Evolutionary conservation across 2,329 filamentous ascomycete species (phyloP).

Genomic region (Colletotrichum echinochloae): DNA sequence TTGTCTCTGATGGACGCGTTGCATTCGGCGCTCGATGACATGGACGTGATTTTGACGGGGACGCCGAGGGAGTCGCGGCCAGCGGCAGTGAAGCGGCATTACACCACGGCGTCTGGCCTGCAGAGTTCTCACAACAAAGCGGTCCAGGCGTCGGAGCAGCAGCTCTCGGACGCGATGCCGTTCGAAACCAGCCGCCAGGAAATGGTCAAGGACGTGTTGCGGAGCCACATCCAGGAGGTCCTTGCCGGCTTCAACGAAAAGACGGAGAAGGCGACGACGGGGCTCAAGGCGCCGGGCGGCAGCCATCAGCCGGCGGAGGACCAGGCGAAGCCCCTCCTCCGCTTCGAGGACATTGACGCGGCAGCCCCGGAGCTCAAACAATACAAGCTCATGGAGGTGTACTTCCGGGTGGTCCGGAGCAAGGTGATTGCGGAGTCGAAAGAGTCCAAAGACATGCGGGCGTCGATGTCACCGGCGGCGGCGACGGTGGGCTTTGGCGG

Average conservation of each 20-base stretch:
- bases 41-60: conserved; percentile 58
- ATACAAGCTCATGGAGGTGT: conserved; percentile 63
- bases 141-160: background rate
- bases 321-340: conserved; percentile 37
- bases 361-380: conserved; percentile 63
- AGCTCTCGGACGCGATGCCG: background rate
- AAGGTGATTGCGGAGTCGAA: conserved; percentile 53
- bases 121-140: background rate
- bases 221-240: conserved; percentile 63
- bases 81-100: background rate
- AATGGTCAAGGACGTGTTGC: conserved; percentile 59
- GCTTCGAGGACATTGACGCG: conserved; percentile 60
- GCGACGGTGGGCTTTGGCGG: background rate
- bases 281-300: background rate
- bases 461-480: conserved; percentile 1
- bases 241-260: conserved; percentile 58
- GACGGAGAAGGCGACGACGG: conserved; percentile 16
- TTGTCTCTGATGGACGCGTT: conserved; percentile 54
- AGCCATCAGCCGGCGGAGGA: conserved; percentile 28
- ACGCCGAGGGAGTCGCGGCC: conserved; percentile 43
- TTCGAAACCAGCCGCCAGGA: conserved; percentile 45
- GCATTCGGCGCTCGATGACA: conserved; percentile 55
- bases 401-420: conserved; percentile 60
- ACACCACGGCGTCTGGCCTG: conserved; percentile 20
- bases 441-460: conserved; percentile 45